phyloP scores from a whole-genome alignment of 805 yeast genomes.

The Candida odintsovae region DNA sequence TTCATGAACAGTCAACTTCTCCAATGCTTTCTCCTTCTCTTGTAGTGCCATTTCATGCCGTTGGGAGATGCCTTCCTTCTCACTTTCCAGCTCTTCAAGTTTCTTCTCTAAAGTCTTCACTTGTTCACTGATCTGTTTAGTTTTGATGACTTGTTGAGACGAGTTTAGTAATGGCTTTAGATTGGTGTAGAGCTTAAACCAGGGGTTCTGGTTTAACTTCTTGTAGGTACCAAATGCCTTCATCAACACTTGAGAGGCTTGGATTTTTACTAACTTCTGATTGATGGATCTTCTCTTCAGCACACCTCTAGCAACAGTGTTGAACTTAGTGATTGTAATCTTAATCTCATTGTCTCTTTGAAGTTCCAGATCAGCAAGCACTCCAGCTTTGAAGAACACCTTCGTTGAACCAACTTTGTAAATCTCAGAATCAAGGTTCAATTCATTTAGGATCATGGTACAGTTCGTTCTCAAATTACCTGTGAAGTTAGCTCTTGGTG shows the following conservation, averaged over 20 bases:
- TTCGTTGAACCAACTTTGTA: conserved; percentile 92
- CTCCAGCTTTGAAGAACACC: conserved; percentile 93
- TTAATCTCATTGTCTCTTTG: conserved; percentile 62
- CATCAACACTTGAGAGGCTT: conserved; percentile 66
- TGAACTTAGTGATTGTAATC: conserved; percentile 51
- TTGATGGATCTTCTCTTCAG: conserved; percentile 44
- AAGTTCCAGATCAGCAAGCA: conserved; percentile 82
- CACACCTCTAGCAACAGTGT: conserved; percentile 62
- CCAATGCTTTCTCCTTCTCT: conserved; percentile 42
- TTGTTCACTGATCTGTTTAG: conserved; percentile 51
- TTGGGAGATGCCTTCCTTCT: conserved; percentile 24
- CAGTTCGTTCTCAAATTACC: conserved; percentile 59
- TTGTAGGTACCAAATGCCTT: conserved; percentile 52
- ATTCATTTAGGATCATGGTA: conserved; percentile 57
- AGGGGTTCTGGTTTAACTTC: conserved; percentile 49
- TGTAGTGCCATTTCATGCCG: conserved; percentile 29
- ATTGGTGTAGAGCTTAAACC: conserved; percentile 71
- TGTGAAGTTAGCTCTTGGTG: conserved; percentile 37
- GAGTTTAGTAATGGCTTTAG: conserved; percentile 73
- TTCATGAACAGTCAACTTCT: conserved; percentile 37
- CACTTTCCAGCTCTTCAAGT: conserved; percentile 31
- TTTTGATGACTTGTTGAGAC: conserved; percentile 52
- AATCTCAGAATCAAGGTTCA: conserved; percentile 65
- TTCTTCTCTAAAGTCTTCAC: conserved; percentile 45
- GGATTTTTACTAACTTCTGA: conserved; percentile 48